Conservation (phyloP, 805 yeast genomes). For the Candida insectorum region DNA sequence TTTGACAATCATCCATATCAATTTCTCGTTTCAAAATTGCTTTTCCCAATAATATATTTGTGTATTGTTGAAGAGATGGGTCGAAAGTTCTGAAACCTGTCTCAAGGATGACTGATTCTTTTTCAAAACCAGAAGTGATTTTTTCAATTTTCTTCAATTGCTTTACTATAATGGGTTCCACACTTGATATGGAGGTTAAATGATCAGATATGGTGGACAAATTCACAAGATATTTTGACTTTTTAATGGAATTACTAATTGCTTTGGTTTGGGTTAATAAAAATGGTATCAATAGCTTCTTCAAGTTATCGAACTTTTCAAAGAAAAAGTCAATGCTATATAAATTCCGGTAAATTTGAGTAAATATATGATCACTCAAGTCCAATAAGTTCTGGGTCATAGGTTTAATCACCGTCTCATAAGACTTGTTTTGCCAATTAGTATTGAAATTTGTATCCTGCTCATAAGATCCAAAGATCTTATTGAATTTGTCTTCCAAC, state of each 20-base stretch:
- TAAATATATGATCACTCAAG: constrained; percentile 16
- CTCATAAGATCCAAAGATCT: constrained; percentile 20
- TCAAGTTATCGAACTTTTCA: constrained; percentile 33
- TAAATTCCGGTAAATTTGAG: constrained; percentile 19
- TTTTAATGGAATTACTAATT: constrained; percentile 22
- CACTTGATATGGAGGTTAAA: constrained; percentile 15
- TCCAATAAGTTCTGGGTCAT: constrained; percentile 16
- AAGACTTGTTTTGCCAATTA: constrained; percentile 24
- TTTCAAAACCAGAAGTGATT: constrained; percentile 34
- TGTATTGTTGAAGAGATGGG: constrained; percentile 32
- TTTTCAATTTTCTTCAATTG: constrained; percentile 35
- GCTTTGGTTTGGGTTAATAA: constrained; percentile 30
- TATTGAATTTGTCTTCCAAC: constrained; percentile 31
- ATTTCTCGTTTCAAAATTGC: constrained; percentile 38
- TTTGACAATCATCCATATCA: constrained; percentile 23
- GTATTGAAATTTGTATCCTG: constrained; percentile 3
- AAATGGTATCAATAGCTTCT: constrained; percentile 34
- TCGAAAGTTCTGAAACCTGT: constrained; percentile 30
- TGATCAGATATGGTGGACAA: constrained; percentile 31
- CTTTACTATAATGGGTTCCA: constrained; percentile 20
- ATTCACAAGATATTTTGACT: constrained; percentile 23
- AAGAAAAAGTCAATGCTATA: constrained; percentile 38
- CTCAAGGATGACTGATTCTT: constrained; percentile 28
- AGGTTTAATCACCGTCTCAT: constrained; percentile 22
- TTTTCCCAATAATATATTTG: constrained; percentile 35